Evolutionary conservation across 2,329 filamentous ascomycete species (phyloP), one percentile per base, ranked within the genome.

Genomic region (Fusarium protoensiforme): DNA sequence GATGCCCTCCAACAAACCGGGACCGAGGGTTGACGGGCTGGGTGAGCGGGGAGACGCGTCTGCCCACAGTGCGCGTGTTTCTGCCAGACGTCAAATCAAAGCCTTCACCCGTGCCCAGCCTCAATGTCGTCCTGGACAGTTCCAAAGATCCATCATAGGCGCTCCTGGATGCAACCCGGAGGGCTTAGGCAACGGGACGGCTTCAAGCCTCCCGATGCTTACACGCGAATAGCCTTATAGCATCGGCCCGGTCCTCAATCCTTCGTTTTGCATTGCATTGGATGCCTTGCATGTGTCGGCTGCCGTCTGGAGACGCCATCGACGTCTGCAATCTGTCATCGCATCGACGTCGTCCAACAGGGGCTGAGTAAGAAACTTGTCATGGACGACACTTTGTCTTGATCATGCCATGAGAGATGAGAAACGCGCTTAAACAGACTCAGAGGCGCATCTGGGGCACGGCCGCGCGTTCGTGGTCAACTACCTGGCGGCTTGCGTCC

Each of bases 61-160:
- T 61, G 48, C 24, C 59, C 57, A 75, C 72, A 75, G 72, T 75
- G 72, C 60, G 61, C 56, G 6, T 22, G 20, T 41, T 56, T 56
- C 70, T 61, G n/a, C 67, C 46, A 14, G 18, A 74, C 57, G 20
- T 38, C 51, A 65, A 56, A 54, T 38, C 51, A 65, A 56, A 54
- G 67, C 54, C 69, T 74, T 72, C 71, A 68, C 68, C 61, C 61
- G 46, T 58, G 61, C 48, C 53, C 62, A 65, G 68, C 51, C 62
- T 35, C 41, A 60, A 48, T 48, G 29, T 35, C 24, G 35, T 38
- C 35, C 33, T 27, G 35, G 27, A 20, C 46, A 53, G 8, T 53
- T 31, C 36, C 36, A 36, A 59, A 20, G 48, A 54, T 33, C 35
- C 48, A n/a, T 56, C 51, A 29, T 61, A 22, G 38, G 27, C 24